Evolutionary conservation across 768 basidiomycete genomes (phyloP), one percentile per base, ranked within the genome.

Genomic region (Termitomyces sp.): DNA sequence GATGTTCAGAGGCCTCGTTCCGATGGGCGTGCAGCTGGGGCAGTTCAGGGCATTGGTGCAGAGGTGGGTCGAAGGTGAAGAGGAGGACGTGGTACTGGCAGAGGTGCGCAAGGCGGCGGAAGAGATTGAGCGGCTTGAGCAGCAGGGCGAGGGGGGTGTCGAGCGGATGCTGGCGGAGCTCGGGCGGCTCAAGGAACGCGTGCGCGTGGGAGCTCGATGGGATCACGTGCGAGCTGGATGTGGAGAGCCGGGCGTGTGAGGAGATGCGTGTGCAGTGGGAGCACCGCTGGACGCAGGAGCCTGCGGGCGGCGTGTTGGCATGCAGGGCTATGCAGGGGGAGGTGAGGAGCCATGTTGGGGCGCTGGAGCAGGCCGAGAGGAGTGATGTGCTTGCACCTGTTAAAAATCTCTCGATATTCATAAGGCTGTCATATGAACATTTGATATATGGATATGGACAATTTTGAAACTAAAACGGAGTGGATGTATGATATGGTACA

Each of bases 241-340:
- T 75, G 39, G 97, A 98, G 72, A 86, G 84, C 34, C 77, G 86
- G 62, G 93, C 95, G 47, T 98, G 95, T 72, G 96, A 99, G 72
- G 77, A 81, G 49, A 84, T 88, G 86, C 78, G 95, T 55, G 88
- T 94, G 66, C 89, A 89, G 71, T 95, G 93, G 70, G 88, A 88
- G 32, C 88, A 94, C 63, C 70, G 83, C 30, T 98, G 93, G 88
- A 86, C 88, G 8, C 95, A 97, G 71, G 81, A 83, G 9, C 95
- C 96, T 0, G 89, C 89, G 5, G 86, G 34, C 5, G 49, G 22
- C 16, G 12, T 91, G 0, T 79, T 82, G 1, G 72, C 87, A 57
- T 90, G 88, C 44, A 88, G 90, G 69, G 72, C 78, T 5, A 70
- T 90, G 55, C 79, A 94, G 16, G 84, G 84, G 60, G 93, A 95